These are phyloP conservation scores for Ceratocystis smalleyi DNA, from an alignment of 2,329 filamentous ascomycete genomes.

Conservation along the genomic window DNA sequence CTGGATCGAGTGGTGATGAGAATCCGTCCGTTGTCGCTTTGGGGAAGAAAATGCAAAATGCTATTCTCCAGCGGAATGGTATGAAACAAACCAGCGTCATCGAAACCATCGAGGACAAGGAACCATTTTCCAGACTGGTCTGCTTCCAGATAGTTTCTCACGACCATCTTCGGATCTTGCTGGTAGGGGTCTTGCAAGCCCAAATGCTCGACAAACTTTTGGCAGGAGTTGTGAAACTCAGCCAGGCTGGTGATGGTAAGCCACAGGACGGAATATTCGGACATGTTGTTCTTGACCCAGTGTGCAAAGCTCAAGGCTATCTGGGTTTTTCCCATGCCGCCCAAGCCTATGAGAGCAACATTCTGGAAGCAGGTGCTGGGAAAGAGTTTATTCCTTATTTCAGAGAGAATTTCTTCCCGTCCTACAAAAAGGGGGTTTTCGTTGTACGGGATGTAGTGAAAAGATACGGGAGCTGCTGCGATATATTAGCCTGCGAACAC, in stretches of 20 bases:
- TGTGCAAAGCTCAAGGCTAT: not conserved
- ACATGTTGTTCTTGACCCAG: not conserved
- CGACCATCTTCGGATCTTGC: conserved; percentile 7
- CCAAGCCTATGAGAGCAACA: not conserved
- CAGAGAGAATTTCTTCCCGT: not conserved
- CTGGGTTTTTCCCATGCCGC: not conserved
- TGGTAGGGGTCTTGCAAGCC: not conserved
- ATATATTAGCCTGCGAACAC: not conserved
- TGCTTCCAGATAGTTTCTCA: conserved; percentile 17
- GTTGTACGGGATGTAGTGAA: not conserved
- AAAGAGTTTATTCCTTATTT: not conserved
- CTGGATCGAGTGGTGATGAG: conserved; percentile 12
- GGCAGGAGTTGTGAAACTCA: not conserved
- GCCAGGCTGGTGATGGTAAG: not conserved
- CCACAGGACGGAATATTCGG: conserved; percentile 2
- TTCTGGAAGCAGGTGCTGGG: not conserved
- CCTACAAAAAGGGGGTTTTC: not conserved
- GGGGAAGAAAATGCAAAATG: conserved; percentile 22
- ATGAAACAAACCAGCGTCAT: conserved; percentile 14
- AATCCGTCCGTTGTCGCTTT: conserved; percentile 7
- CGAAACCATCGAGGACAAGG: conserved; percentile 20
- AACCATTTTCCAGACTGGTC: conserved; percentile 19
- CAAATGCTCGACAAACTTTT: not conserved
- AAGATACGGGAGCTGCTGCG: not conserved
- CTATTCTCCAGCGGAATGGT: not conserved